Evolutionary conservation across 345 rosid species (phyloP), one percentile per base, ranked within the genome.

Genomic region (Anacardium occidentale): DNA sequence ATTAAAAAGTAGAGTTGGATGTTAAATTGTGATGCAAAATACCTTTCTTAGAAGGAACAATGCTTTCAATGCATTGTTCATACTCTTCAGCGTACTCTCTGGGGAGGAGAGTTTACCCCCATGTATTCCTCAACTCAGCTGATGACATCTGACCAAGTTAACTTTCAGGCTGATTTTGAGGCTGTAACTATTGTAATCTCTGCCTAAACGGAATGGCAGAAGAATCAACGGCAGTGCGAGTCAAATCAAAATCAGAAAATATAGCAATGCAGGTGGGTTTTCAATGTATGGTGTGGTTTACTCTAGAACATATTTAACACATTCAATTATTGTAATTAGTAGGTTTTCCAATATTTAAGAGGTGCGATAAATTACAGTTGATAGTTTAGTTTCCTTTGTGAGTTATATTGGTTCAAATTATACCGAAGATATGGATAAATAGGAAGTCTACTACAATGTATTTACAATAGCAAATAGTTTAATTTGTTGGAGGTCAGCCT

Each of bases 161-260:
- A 79, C 74, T 77, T 68, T 85, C 93, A 47, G 85, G 65, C 76
- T 74, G 87, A 80, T 66, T 76, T 95, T 58, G 98, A 93, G 45
- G 97, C 98, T 47, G 92, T 93, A 56, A 89, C 77, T 51, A 96
- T 91, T 75, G 99, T 96, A 61, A 96, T 91, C 85, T 96, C 97
- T 1, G 98, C 98, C 84, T 93, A 82, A 75, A n/a, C n/a, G n/a
- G n/a, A n/a, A 93, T 90, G 77, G 98, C 98, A 73, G 97, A 91
- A 34, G 99, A 96, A 88, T 96, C 99, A 80, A 93, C 88, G 76
- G 87, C 87, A 0, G 97, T 78, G 85, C 99, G 93, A 22, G 98
- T 91, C 82, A 96, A 85, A 85, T 96, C 99, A 85, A 96, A 96
- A 82, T 96, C 99, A 72, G 93, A 87, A 77, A 93, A 96, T 83